Evolutionary conservation across 441 rosid species (phyloP), one percentile per base, ranked within the genome.

Genomic region (Erysimum cheiri): DNA sequence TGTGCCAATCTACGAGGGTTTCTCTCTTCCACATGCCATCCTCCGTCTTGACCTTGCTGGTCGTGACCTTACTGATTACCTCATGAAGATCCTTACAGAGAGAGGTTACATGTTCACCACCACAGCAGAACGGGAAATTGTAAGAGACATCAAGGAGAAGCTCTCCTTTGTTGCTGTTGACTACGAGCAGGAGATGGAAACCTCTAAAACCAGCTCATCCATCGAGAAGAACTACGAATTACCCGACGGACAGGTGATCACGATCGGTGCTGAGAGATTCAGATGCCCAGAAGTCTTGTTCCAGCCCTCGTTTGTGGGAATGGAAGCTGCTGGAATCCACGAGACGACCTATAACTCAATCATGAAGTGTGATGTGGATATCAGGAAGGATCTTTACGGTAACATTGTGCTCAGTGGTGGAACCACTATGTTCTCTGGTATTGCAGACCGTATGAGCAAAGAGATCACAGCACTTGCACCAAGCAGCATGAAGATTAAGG

Each of bases 331-430:
- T 0, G 97, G 95, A 28, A 91, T 91, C 73, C 97, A 88, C 39
- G 95, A 88, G 81, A 91, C 93, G 0, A 88, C 95, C 35, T 88
- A 87, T 72, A 91, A 87, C 82, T 88, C 95, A 15, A 90, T 90
- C 77, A 85, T 87, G 93, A 91, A 89, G 83, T 88, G 97, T 79
- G 96, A 90, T 55, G 91, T 88, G 73, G 96, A 90, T 81, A 86
- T 88, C 80, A 88, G 94, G 78, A 88, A 85, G 86, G 94, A 87
- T 62, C 84, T 88, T 3, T 88, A 86, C 29, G 90, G 92, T 63
- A 87, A 85, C 80, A 85, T 87, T 55, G 92, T 89, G 17, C 90
- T 87, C 55, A 89, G 90, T 85, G 95, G 95, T 81, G 96, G 96
- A 41, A 84, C 89, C 44, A 89, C 96, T 24, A 87, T 89, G 96